Percentiles rank a stretch among this genome's conserved stretches.
Evolutionary conservation across 1,139 yeast species (phyloP).

Genomic region (Torulaspora globosa): DNA sequence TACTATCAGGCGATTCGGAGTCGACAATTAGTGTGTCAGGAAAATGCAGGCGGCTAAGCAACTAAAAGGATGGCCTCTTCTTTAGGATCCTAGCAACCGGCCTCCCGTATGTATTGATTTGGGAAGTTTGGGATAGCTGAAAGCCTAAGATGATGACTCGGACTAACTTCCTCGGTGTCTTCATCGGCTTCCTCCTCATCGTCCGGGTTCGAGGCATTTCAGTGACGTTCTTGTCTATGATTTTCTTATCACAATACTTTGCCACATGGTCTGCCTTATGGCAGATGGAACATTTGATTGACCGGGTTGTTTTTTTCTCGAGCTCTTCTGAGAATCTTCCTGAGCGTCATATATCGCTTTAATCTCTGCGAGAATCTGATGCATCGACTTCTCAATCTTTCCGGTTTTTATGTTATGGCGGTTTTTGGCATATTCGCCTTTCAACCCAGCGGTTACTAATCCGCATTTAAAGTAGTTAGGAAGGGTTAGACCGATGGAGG

Average conservation of each 20-base stretch:
- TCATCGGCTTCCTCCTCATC: background rate
- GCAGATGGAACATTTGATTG: no score
- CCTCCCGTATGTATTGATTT: background rate
- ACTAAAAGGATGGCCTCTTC: background rate
- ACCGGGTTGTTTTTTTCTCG: no score
- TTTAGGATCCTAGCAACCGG: background rate
- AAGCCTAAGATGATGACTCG: background rate
- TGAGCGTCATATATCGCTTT: no score
- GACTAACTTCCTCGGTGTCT: no score
- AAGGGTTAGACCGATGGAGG: no score
- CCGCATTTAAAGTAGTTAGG: no score
- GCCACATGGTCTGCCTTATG: background rate
- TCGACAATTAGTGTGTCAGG: background rate
- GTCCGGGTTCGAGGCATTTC: background rate
- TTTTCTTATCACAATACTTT: background rate
- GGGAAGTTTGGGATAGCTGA: background rate
- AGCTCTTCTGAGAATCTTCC: no score
- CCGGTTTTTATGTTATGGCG: no score
- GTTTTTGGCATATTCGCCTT: no score
- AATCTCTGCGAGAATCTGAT: no score
- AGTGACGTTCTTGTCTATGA: background rate
- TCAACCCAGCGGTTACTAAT: no score
- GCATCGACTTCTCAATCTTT: no score
- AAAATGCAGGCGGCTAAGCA: background rate
- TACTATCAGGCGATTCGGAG: background rate